Evolutionary conservation across 495 filamentous ascomycete species (phyloP).

Genomic region (Letharia columbiana): DNA sequence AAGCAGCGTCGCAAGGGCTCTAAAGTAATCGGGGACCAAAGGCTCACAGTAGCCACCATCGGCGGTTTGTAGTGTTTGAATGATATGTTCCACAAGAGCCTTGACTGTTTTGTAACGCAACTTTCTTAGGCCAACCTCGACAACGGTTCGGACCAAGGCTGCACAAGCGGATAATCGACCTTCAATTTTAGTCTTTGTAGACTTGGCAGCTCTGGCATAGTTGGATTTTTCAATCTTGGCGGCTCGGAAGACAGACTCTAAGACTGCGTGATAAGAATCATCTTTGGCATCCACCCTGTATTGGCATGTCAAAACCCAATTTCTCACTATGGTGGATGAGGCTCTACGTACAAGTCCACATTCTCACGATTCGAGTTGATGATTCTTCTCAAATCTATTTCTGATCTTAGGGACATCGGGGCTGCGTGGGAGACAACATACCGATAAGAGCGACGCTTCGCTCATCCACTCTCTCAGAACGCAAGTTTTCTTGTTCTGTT

Average conservation of each 20-base stretch:
- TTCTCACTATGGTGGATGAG: not conserved
- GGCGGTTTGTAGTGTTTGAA: conserved; percentile 56
- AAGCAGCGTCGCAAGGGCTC: conserved; percentile 60
- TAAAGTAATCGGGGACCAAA: conserved; percentile 70
- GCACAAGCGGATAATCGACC: conserved; percentile 61
- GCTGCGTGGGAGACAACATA: conserved; percentile 32
- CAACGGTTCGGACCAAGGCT: conserved; percentile 58
- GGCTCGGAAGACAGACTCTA: conserved; percentile 69
- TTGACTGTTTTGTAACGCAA: conserved; percentile 68
- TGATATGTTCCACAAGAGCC: conserved; percentile 72
- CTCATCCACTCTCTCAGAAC: conserved; percentile 47
- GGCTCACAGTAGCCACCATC: conserved; percentile 60
- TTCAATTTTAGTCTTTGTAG: conserved; percentile 38
- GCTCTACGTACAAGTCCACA: conserved; percentile 44
- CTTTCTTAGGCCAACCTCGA: conserved; percentile 58
- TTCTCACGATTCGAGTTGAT: conserved; percentile 51
- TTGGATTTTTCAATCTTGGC: conserved; percentile 55
- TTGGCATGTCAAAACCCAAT: not conserved
- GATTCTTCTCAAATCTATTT: conserved; percentile 52
- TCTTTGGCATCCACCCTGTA: conserved; percentile 52
- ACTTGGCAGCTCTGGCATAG: conserved; percentile 49
- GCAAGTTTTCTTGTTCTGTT: conserved; percentile 32
- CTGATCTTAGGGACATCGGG: conserved; percentile 24
- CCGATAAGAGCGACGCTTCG: conserved; percentile 45
- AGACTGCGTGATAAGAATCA: conserved; percentile 70